Evolutionary conservation across 2,329 filamentous ascomycete genomes (phyloP), one percentile per base, ranked within the genome.

Genomic region (Cladosporium sp.): DNA sequence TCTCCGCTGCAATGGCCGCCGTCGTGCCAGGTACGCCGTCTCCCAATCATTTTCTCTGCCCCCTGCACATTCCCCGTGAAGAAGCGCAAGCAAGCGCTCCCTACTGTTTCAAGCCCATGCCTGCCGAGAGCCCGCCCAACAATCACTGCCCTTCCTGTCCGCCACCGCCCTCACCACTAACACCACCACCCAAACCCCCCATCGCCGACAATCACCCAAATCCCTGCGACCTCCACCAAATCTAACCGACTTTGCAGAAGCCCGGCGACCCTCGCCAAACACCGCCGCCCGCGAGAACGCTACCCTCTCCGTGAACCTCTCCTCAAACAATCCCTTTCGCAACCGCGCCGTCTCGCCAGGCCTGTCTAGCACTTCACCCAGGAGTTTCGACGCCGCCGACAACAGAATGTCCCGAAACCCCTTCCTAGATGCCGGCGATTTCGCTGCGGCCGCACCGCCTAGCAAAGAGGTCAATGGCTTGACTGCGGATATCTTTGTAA

Each of bases 321-420:
- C 72, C 63, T 83, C 84, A 68, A 90, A 90, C 77, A 91, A 91
- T 66, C 86, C 86, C 55, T 91, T 80, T 65, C 84, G 86, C 73
- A 88, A 88, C 69, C 82, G 84, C 63, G 81, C 83, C 56, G 74
- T 76, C 32, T 87, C 85, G 56, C 84, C 72, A 52, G 62, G 57
- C 52, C 62, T 46, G 67, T 66, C 29, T 65, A 66, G 45, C 57
- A 64, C 47, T 53, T 69, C 57, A 30, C 62, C 59, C 9, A 50
- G 38, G 29, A 57, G 49, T 49, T 50, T 48, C 43, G 38, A 51
- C 62, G 40, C 49, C 15, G 41, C 41, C 19, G 25, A 47, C 30
- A 41, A 39, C 55, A 70, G 49, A 66, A 59, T 78, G 83, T 88
- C 85, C 59, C 80, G 81, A 67, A 91, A 91, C 60, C 86, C 86